Base-by-base conservation (phyloP, 257 asterid species). In the Nicotiana undulata region DNA sequence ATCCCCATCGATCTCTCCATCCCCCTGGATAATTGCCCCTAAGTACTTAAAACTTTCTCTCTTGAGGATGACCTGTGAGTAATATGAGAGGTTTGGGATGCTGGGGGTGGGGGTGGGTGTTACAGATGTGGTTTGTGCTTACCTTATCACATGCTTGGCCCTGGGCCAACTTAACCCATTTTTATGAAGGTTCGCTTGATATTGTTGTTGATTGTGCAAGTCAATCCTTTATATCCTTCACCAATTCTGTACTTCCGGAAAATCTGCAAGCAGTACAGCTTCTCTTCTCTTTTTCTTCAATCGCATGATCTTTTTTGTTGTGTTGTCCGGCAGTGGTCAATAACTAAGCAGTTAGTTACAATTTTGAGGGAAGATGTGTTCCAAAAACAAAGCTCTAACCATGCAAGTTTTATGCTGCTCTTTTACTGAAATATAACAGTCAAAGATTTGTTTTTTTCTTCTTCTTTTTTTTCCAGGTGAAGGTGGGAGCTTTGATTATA, bases 401-500 rank as follows among this genome's bases (percentile, higher is more conserved):
- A 51, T 79, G 77, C 60, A 28, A 56, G 24, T 65, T 79, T 15
- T 63, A 9, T 78, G 60, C 59, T 46, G 17, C 59, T 11, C 81
- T 12, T 58, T 40, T 22, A 37, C 55, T 44, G 28, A 63, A 46
- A 44, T 52, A 46, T n/a, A 32, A 22, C 28, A 52, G 51, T 44
- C 70, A 74, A 12, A 8, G 29, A 26, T 51, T 29, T 56, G 28
- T 16, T 40, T 53, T 2, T 24, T 24, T 63, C 13, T n/a, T 79
- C 17, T 56, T 60, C 85, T 82, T 85, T 80, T 37, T 37, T 37
- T 40, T 40, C 11, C 80, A 91, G 99, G 93, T 80, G 90, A 90
- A 83, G 87, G 85, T 65, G 91, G 85, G 51, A 87, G 79, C 16
- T 96, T 96, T 85, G 97, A 94, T 85, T 96, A 94, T 76, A 80